A percentile compares a stretch with the other conserved stretches of the same genome.
phyloP scores from a whole-genome alignment of 176 grass and related monocot genomes.

The Avena eriantha region DNA sequence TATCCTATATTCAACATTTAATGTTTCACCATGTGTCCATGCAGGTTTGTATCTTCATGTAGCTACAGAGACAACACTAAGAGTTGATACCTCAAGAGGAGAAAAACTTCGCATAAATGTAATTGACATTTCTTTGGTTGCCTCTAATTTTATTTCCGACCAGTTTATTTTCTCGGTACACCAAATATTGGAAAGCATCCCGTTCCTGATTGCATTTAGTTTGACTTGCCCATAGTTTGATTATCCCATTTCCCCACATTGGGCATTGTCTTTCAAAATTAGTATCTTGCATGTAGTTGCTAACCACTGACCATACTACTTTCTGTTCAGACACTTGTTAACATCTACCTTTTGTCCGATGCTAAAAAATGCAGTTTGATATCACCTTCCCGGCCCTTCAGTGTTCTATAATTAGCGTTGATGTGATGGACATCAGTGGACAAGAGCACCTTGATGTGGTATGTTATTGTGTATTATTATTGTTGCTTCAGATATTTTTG shows the following conservation, averaged over 20 bases:
- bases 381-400: conserved; percentile 94
- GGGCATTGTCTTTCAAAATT: conserved; percentile 17
- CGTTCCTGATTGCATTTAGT: background rate
- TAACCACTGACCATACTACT: conserved; percentile 9
- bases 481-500: conserved; percentile 26
- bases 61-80: conserved; percentile 84
- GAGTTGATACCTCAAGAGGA: conserved; percentile 91
- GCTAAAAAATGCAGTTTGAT: conserved; percentile 83
- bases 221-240: conserved; percentile 5
- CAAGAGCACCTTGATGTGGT: conserved; percentile 97
- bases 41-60: conserved; percentile 96
- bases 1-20: conserved; percentile 7
- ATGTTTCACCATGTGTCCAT: conserved; percentile 20
- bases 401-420: conserved; percentile 91
- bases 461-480: conserved; percentile 41
- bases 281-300: conserved; percentile 12
- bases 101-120: conserved; percentile 96
- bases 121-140: conserved; percentile 34
- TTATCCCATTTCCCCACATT: background rate
- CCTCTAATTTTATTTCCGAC: background rate
- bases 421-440: conserved; percentile 98
- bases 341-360: conserved; percentile 37
- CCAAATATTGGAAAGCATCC: conserved; percentile 25
- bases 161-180: conserved; percentile 1
- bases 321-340: conserved; percentile 37